phyloP scores from a whole-genome alignment of 371 early-diverging fungal species.

The Mucor piriformis region DNA sequence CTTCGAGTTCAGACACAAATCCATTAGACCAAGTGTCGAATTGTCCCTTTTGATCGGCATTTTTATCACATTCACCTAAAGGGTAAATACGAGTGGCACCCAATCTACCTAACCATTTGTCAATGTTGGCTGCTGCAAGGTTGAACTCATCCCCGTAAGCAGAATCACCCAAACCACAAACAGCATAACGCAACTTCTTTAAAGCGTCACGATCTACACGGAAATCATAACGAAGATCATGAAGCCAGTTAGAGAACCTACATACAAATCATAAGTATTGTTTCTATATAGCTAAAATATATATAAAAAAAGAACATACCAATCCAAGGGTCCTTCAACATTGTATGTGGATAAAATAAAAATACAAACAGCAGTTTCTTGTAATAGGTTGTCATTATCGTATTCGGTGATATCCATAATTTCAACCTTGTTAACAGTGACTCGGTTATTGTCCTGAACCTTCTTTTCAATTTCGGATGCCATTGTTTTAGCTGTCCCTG shows the following conservation, averaged over 20 bases:
- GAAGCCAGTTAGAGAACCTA: conserved; percentile 68
- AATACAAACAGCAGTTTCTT: conserved; percentile 62
- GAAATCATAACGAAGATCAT: conserved; percentile 71
- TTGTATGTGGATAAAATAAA: conserved; percentile 76
- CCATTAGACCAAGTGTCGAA: conserved; percentile 61
- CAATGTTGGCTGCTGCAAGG: conserved; percentile 61
- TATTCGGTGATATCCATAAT: conserved; percentile 69
- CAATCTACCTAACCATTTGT: conserved; percentile 67
- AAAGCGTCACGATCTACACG: conserved; percentile 66
- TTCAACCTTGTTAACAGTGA: conserved; percentile 33
- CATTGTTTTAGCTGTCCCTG: conserved; percentile 54
- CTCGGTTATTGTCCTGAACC: conserved; percentile 12
- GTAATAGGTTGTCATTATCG: conserved; percentile 70
- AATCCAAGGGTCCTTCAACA: conserved; percentile 75
- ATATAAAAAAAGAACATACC: conserved; percentile 32
- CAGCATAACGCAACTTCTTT: conserved; percentile 63
- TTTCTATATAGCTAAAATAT: background rate
- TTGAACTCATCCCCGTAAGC: conserved; percentile 73
- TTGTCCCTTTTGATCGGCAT: conserved; percentile 58
- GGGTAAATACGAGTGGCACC: conserved; percentile 74
- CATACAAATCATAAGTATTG: background rate
- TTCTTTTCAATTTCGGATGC: conserved; percentile 38
- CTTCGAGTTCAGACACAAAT: conserved; percentile 51
- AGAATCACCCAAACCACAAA: conserved; percentile 79
- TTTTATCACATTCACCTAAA: conserved; percentile 72